Evolutionary conservation across 2,329 filamentous ascomycete species (phyloP), one percentile per base, ranked within the genome.

Genomic region (Curvularia eragrostidis): DNA sequence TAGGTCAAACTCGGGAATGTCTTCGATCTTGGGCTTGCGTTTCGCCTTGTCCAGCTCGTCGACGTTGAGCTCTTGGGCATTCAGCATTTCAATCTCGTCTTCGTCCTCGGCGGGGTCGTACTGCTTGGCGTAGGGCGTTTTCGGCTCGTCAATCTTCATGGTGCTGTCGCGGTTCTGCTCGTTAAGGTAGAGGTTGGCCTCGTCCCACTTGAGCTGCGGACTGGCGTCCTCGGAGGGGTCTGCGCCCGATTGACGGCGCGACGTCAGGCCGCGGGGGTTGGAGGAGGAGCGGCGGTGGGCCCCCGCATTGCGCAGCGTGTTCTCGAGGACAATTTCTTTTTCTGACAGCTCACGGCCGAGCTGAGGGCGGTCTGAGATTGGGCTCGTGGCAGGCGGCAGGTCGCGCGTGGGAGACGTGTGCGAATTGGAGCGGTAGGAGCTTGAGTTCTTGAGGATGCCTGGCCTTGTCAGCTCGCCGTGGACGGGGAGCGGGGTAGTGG

Each of bases 81-180:
- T 89, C 63, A 90, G 78, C 63, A 82, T 80, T 47, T 78, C 78
- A 23, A 86, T 74, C 71, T 95, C 91, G 32, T 89, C 90, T 50
- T 92, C 91, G 63, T 98, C 94, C 72, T 97, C 92, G 41, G 87
- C 77, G 4, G 93, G 93, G 73, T 98, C 91, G 78, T 97, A 97
- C 72, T 93, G 91, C 73, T 89, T 90, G 34, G 92, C 95, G 76
- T 94, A 99, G 4, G 95, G 95, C 7, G 95, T 99, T 84, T 99
- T 99, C 61, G 95, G 95, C 81, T 99, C 95, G 66, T 93, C 91
- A 65, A 99, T 99, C 84, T 98, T 99, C 95, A 99, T 99, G 58
- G 93, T 97, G 61, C 90, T 89, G 58, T 89, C 92, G 78, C 91
- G 93, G 79, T 98, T 92, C 78, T 98, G 94, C 80, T 99, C 95